Percentiles rank a stretch among this genome's conserved stretches.
Conservation (phyloP, 768 basidiomycete genomes). For the Phaeolepiota aurea region DNA sequence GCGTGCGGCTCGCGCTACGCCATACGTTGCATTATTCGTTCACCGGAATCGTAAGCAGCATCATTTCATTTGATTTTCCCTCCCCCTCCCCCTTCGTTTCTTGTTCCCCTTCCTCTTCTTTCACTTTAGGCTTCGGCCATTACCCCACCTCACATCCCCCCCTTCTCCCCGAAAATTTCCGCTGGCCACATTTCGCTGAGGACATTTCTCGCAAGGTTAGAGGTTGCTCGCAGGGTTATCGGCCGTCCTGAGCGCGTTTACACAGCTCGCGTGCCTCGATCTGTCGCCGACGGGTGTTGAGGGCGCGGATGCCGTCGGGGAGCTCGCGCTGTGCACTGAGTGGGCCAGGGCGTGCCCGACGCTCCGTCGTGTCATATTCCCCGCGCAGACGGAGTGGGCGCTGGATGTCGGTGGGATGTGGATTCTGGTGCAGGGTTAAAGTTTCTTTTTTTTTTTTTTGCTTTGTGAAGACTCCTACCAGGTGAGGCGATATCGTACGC, state of each 20-base stretch:
- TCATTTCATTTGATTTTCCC: background rate
- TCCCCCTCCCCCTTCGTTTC: too few species aligned
- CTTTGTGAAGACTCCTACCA: background rate
- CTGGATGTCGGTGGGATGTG: conserved; percentile 23
- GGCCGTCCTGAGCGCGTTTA: conserved; percentile 45
- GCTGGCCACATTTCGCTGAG: too few species aligned
- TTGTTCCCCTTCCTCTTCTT: too few species aligned
- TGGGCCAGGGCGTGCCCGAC: conserved; percentile 49
- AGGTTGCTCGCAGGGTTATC: conserved; percentile 51
- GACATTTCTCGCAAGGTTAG: conserved; percentile 22
- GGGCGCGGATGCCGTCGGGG: conserved; percentile 38
- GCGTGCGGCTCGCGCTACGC: conserved; percentile 49
- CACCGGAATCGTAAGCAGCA: conserved; percentile 52
- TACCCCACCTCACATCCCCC: too few species aligned
- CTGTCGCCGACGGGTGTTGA: conserved; percentile 51
- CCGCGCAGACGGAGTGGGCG: conserved; percentile 45
- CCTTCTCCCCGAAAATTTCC: too few species aligned
- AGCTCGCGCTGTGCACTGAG: conserved; percentile 40
- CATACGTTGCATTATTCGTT: conserved; percentile 60
- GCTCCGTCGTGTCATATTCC: conserved; percentile 46
- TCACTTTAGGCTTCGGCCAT: too few species aligned
- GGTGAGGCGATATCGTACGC: background rate
- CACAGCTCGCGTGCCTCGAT: conserved; percentile 42
- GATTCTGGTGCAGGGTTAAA: conserved; percentile 9
- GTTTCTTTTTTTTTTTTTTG: background rate